These are phyloP conservation scores for Helotiales sp. DNA, from an alignment of 2,329 filamentous ascomycete species.

Conservation along the genomic window DNA sequence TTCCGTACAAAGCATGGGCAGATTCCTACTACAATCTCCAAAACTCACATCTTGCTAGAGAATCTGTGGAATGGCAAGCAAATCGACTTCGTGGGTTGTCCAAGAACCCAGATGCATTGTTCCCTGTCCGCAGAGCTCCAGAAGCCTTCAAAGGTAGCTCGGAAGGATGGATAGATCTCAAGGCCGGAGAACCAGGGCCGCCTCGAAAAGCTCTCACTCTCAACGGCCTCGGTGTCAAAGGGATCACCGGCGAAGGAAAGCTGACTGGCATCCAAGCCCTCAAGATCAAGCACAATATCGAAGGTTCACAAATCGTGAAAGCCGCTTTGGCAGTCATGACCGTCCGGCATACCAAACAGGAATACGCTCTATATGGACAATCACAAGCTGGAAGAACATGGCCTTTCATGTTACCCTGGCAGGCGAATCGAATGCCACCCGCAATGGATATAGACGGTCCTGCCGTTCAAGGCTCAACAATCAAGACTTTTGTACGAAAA, in stretches of 20 bases:
- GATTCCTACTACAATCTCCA: conserved; percentile 13
- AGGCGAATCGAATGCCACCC: conserved; percentile 7
- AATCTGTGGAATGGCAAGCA: conserved; percentile 11
- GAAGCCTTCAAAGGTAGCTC: conserved; percentile 16
- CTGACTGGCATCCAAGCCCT: conserved; percentile 8
- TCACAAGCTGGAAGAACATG: conserved; percentile 12
- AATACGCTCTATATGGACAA: conserved; percentile 15
- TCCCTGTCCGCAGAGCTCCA: conserved; percentile 8
- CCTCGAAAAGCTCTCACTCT: conserved; percentile 5
- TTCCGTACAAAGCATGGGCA: conserved; percentile 17
- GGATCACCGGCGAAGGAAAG: background rate
- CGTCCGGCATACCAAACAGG: conserved; percentile 2
- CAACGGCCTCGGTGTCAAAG: conserved; percentile 5
- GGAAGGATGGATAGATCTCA: conserved; percentile 13
- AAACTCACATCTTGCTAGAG: conserved; percentile 1
- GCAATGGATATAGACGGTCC: conserved; percentile 17
- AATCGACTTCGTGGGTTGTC: conserved; percentile 8
- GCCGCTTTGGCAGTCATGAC: conserved; percentile 12
- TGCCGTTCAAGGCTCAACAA: conserved; percentile 2
- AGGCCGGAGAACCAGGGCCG: conserved; percentile 5
- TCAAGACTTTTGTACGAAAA: background rate
- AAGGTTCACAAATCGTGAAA: conserved; percentile 16
- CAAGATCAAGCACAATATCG: conserved; percentile 13
- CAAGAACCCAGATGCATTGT: conserved; percentile 1
- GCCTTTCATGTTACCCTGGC: conserved; percentile 15